A percentile compares a stretch with the other conserved stretches of the same genome.
Conservation (phyloP, 495 filamentous ascomycete species). For the Monascus purpureus region DNA sequence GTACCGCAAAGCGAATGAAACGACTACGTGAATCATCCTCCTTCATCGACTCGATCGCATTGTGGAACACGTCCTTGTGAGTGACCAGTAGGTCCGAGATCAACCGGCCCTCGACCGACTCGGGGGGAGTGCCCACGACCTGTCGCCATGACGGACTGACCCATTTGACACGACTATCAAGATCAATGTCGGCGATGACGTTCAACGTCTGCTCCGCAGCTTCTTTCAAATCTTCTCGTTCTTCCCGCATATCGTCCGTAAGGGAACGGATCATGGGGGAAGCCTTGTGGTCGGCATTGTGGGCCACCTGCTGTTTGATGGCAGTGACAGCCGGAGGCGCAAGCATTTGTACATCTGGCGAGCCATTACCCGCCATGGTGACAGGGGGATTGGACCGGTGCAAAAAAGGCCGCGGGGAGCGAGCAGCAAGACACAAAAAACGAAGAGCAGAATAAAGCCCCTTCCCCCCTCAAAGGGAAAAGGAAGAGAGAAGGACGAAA, state of each 20-base stretch:
- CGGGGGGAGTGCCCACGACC: conserved; percentile 66
- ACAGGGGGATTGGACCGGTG: conserved; percentile 6
- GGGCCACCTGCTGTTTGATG: conserved; percentile 39
- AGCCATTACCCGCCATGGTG: conserved; percentile 34
- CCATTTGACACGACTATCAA: conserved; percentile 83
- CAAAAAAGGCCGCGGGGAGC: background rate
- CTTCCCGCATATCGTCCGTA: conserved; percentile 58
- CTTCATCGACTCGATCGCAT: conserved; percentile 76
- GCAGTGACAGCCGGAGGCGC: conserved; percentile 39
- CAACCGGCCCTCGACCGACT: conserved; percentile 58
- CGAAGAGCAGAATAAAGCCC: no score
- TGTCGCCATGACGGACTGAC: conserved; percentile 95
- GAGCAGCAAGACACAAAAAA: no score
- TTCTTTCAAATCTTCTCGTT: conserved; percentile 83
- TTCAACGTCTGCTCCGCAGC: conserved; percentile 94
- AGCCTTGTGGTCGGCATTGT: conserved; percentile 25
- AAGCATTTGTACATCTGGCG: conserved; percentile 27
- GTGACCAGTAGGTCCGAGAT: conserved; percentile 73
- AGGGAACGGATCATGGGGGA: conserved; percentile 41
- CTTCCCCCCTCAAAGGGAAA: conserved; percentile 1
- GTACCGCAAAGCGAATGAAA: conserved; percentile 73
- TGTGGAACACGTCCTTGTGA: conserved; percentile 61
- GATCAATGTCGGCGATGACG: conserved; percentile 81
- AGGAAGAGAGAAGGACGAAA: conserved; percentile 2
- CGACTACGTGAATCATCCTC: conserved; percentile 86